A percentile compares a stretch with the other conserved stretches of the same genome.
Evolutionary conservation across 1,139 yeast species (phyloP).

Genomic region (Kodamaea anthophila): DNA sequence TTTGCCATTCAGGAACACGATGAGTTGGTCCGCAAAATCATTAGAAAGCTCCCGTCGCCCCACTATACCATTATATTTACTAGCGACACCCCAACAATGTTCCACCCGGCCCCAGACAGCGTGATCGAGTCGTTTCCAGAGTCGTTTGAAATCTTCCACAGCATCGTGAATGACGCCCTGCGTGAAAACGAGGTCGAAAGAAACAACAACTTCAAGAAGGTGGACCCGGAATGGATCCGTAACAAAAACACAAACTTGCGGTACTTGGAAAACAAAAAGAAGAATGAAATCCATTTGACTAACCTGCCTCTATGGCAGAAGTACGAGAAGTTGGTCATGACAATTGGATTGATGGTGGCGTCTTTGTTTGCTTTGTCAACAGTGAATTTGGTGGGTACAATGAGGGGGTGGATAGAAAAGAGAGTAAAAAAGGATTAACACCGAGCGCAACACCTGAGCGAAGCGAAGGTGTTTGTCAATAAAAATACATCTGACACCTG

Average conservation of each 20-base stretch:
- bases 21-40: constrained; percentile 41
- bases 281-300: constrained; percentile 34
- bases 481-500: neutral
- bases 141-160: constrained; percentile 39
- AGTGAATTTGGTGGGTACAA: constrained; percentile 7
- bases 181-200: constrained; percentile 51
- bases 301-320: constrained; percentile 35
- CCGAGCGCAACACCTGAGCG: too few species aligned
- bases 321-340: constrained; percentile 33
- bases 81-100: constrained; percentile 18
- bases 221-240: constrained; percentile 27
- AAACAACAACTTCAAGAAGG: constrained; percentile 37
- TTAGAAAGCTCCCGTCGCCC: constrained; percentile 67
- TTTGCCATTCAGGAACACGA: constrained; percentile 38
- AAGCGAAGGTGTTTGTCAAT: neutral
- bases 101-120: constrained; percentile 28
- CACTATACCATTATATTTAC: constrained; percentile 51
- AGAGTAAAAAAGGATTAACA: constrained; percentile 5
- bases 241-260: constrained; percentile 28
- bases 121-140: constrained; percentile 26
- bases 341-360: constrained; percentile 27
- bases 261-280: constrained; percentile 26
- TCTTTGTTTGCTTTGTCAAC: constrained; percentile 15
- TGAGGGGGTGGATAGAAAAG: constrained; percentile 4
- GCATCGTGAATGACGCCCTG: constrained; percentile 39